Conservation (phyloP, 108 stramenopile genomes). For the Heterococcus sp. region DNA sequence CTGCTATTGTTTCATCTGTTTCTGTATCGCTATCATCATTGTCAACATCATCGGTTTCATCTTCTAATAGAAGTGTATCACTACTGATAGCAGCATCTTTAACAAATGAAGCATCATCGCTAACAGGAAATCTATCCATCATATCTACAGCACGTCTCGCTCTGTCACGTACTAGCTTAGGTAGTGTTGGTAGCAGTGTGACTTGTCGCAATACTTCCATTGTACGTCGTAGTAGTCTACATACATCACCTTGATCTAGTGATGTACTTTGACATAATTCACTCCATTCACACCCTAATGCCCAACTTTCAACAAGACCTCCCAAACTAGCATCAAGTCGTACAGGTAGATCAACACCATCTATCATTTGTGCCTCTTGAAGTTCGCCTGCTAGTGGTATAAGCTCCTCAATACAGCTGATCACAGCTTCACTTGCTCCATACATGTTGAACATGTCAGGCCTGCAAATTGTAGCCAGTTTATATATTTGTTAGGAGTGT, state of each 20-base stretch:
- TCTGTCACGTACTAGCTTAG: neutral
- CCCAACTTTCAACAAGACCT: constrained; percentile 43
- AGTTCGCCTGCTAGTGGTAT: constrained; percentile 21
- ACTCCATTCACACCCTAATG: constrained; percentile 42
- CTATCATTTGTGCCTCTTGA: constrained; percentile 10
- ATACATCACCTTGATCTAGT: constrained; percentile 50
- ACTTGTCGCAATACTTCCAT: constrained; percentile 51
- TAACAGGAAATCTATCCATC: constrained; percentile 46
- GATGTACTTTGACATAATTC: constrained; percentile 39
- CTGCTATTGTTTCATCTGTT: too few relatives aligned
- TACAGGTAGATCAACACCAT: constrained; percentile 30
- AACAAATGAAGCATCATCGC: constrained; percentile 29
- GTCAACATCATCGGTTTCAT: neutral
- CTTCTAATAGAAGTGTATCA: too few relatives aligned
- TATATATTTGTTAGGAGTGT: neutral
- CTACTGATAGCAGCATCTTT: too few relatives aligned
- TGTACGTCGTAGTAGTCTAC: constrained; percentile 37
- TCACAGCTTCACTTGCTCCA: constrained; percentile 5
- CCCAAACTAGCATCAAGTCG: constrained; percentile 22
- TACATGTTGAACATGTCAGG: constrained; percentile 29
- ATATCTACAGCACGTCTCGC: constrained; percentile 27
- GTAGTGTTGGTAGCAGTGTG: constrained; percentile 5
- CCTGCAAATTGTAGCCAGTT: neutral
- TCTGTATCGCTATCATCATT: neutral
- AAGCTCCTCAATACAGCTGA: constrained; percentile 16